phyloP scores from a whole-genome alignment of 257 asterid genomes.

The Dorcoceras hygrometricum region DNA sequence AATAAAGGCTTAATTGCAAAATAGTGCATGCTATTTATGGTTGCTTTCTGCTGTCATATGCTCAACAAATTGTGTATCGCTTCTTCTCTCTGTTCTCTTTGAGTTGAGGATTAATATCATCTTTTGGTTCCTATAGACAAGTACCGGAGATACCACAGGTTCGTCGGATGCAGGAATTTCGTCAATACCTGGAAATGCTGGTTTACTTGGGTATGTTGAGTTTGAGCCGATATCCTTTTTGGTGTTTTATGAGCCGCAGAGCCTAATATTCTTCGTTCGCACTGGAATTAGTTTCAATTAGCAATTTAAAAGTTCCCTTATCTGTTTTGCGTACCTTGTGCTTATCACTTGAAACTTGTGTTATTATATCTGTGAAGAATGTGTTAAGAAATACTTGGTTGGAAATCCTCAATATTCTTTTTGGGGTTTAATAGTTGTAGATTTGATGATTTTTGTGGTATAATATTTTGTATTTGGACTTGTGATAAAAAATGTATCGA shows the following conservation, averaged over 20 bases:
- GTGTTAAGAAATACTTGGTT: not conserved
- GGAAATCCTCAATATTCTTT: slow-evolving; percentile 7
- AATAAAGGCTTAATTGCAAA: slow-evolving; percentile 1
- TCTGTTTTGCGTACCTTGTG: slow-evolving; percentile 11
- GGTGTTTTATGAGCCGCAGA: slow-evolving; percentile 7
- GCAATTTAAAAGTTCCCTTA: slow-evolving; percentile 13
- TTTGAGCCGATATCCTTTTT: slow-evolving; percentile 2
- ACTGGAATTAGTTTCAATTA: not conserved
- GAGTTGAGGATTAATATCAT: slow-evolving; percentile 22
- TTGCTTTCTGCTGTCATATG: slow-evolving; percentile 8
- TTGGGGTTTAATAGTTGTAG: slow-evolving; percentile 2
- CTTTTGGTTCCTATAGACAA: slow-evolving; percentile 43
- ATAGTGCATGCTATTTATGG: slow-evolving; percentile 12
- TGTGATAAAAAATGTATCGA: slow-evolving; percentile 8
- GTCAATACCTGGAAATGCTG: slow-evolving; percentile 82
- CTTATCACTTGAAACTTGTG: slow-evolving; percentile 13
- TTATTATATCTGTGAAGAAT: not conserved
- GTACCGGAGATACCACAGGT: slow-evolving; percentile 59
- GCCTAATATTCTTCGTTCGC: slow-evolving; percentile 10
- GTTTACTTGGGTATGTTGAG: slow-evolving; percentile 84
- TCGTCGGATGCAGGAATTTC: slow-evolving; percentile 53
- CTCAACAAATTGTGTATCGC: not conserved
- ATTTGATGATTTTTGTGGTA: slow-evolving; percentile 6
- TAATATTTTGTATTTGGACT: not conserved
- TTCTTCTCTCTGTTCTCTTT: slow-evolving; percentile 12